phyloP scores from a whole-genome alignment of 2,329 filamentous ascomycete genomes.

The Talaromyces sp. region DNA sequence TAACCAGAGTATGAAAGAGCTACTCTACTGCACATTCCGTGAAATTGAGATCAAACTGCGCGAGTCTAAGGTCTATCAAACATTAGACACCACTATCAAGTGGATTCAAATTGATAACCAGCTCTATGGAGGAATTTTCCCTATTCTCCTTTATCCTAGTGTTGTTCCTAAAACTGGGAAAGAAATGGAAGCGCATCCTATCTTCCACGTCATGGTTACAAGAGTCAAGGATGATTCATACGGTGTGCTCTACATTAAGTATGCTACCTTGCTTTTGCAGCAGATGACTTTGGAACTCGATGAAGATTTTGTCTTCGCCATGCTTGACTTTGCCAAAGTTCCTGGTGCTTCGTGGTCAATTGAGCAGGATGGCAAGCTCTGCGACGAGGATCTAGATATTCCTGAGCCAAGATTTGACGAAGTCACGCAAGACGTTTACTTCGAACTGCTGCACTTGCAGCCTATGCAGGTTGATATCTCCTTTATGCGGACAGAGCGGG shows the following conservation, averaged over 20 bases:
- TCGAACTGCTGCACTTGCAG: slow-evolving; percentile 92
- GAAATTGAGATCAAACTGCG: slow-evolving; percentile 87
- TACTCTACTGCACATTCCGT: slow-evolving; percentile 88
- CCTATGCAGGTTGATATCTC: slow-evolving; percentile 97
- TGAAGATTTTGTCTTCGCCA: slow-evolving; percentile 94
- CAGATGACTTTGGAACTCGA: slow-evolving; percentile 98
- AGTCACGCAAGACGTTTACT: slow-evolving; percentile 90
- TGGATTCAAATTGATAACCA: slow-evolving; percentile 99
- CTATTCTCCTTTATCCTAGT: slow-evolving; percentile 92
- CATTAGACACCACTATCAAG: slow-evolving; percentile 82
- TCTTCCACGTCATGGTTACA: slow-evolving; percentile 84
- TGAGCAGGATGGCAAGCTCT: slow-evolving; percentile 76
- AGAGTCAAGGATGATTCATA: slow-evolving; percentile 98
- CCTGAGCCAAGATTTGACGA: slow-evolving; percentile 84
- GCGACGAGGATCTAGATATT: slow-evolving; percentile 83
- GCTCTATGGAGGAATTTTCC: slow-evolving; percentile 95
- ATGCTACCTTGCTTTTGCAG: slow-evolving; percentile 86
- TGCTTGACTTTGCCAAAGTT: slow-evolving; percentile 91
- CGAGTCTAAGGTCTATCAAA: slow-evolving; percentile 92
- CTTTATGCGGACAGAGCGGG: slow-evolving; percentile 91
- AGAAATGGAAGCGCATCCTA: slow-evolving; percentile 93
- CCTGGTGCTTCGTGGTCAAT: slow-evolving; percentile 84
- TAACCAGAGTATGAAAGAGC: slow-evolving; percentile 83
- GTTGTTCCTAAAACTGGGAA: slow-evolving; percentile 96
- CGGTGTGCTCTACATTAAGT: slow-evolving; percentile 96